Evolutionary conservation across 2,329 filamentous ascomycete species (phyloP).

Genomic region (Fusarium multiceps): DNA sequence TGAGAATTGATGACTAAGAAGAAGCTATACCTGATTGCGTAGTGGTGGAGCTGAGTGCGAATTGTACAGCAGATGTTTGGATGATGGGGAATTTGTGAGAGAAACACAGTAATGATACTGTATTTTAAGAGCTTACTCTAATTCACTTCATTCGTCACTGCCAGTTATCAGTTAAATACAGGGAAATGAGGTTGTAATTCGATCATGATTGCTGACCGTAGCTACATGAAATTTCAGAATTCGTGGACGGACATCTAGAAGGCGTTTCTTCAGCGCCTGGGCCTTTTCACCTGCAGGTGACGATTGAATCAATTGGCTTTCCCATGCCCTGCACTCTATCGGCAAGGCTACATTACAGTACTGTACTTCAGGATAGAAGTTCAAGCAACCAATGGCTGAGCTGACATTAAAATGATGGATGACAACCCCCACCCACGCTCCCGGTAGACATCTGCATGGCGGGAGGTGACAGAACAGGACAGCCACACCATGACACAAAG

Average conservation of each 20-base stretch:
- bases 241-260: neutral
- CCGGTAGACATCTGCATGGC: conserved; percentile 32
- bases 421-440: conserved; percentile 10
- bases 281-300: neutral
- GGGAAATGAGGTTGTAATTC: neutral
- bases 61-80: conserved; percentile 31
- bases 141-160: conserved; percentile 40
- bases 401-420: conserved; percentile 32
- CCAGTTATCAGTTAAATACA: neutral
- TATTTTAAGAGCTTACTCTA: conserved; percentile 41
- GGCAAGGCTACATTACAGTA: conserved; percentile 18
- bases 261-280: neutral
- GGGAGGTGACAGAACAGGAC: neutral
- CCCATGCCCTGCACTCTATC: conserved; percentile 9
- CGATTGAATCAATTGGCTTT: neutral
- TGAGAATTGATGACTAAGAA: conserved; percentile 51
- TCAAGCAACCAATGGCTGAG: conserved; percentile 24
- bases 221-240: neutral
- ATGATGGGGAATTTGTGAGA: neutral
- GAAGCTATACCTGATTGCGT: conserved; percentile 42
- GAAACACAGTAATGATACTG: conserved; percentile 40
- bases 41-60: conserved; percentile 44
- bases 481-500: conserved; percentile 31
- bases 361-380: neutral
- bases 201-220: neutral